phyloP scores from a whole-genome alignment of 495 filamentous ascomycete species.

The Darksidea phi region DNA sequence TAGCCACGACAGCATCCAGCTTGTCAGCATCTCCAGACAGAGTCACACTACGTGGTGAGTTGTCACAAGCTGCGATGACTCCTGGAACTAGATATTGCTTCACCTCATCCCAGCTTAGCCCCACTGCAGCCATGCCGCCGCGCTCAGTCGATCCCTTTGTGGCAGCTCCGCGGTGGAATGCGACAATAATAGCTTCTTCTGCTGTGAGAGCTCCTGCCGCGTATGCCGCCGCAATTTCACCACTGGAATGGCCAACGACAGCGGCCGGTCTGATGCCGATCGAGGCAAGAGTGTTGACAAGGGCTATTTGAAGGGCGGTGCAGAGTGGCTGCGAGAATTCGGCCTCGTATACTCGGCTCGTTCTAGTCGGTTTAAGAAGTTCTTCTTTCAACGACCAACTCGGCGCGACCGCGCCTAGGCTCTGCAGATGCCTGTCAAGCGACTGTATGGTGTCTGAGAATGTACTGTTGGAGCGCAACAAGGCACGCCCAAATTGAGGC shows the following conservation, averaged over 20 bases:
- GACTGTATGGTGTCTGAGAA: background rate
- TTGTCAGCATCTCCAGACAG: constrained; percentile 17
- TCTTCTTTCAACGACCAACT: constrained; percentile 6
- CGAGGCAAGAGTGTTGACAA: constrained; percentile 10
- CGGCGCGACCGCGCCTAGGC: constrained; percentile 3
- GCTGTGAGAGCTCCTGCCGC: constrained; percentile 13
- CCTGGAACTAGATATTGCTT: background rate
- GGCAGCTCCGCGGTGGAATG: constrained; percentile 16
- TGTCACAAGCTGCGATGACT: constrained; percentile 7
- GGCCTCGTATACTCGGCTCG: background rate
- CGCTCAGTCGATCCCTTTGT: background rate
- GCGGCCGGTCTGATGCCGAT: constrained; percentile 1
- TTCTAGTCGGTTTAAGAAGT: background rate
- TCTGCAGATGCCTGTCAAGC: constrained; percentile 8
- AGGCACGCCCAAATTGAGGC: constrained; percentile 13
- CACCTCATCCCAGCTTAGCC: background rate
- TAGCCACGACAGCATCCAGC: background rate
- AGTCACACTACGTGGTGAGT: constrained; percentile 13
- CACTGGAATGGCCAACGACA: constrained; percentile 23
- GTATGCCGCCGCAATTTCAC: constrained; percentile 29
- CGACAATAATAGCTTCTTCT: constrained; percentile 7
- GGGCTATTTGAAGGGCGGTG: constrained; percentile 26
- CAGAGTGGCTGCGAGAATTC: constrained; percentile 19
- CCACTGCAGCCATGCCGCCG: constrained; percentile 17
- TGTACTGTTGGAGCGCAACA: background rate